Conservation (phyloP, 306 rosid genomes). For the Erythrophleum fordii region DNA sequence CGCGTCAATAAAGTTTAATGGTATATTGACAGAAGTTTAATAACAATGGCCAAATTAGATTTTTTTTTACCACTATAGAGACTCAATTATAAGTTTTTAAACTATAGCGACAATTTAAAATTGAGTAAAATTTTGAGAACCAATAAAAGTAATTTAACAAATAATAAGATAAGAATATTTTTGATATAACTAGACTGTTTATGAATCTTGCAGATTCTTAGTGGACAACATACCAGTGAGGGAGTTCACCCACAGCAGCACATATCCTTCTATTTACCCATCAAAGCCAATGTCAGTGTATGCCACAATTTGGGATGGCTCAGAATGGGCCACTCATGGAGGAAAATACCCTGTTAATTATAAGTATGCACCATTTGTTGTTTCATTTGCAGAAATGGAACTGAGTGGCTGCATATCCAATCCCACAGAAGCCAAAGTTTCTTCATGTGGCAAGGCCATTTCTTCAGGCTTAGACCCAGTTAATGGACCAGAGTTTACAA, state of each 20-base stretch:
- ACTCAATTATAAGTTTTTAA: not conserved
- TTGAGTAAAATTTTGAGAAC: not conserved
- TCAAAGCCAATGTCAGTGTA: conserved; percentile 83
- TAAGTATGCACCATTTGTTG: conserved; percentile 81
- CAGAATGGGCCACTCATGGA: conserved; percentile 97
- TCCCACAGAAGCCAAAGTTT: conserved; percentile 38
- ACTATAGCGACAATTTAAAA: not conserved
- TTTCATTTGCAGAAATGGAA: conserved; percentile 66
- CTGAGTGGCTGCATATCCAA: conserved; percentile 65
- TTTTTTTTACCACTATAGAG: not conserved
- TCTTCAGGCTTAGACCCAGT: conserved; percentile 67
- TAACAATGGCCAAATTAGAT: not conserved
- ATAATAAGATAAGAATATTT: not conserved
- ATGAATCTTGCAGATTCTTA: conserved; percentile 59
- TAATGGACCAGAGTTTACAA: conserved; percentile 71
- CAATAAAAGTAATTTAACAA: not conserved
- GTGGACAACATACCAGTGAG: conserved; percentile 91
- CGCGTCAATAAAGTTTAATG: not conserved
- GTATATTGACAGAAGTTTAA: not conserved
- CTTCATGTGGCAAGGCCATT: conserved; percentile 55
- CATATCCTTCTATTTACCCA: conserved; percentile 61
- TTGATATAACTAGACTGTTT: not conserved
- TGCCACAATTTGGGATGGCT: conserved; percentile 96
- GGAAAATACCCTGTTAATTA: conserved; percentile 88
- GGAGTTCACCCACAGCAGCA: conserved; percentile 60